phyloP scores from a whole-genome alignment of 306 rosid species.

The Lotus japonicus region DNA sequence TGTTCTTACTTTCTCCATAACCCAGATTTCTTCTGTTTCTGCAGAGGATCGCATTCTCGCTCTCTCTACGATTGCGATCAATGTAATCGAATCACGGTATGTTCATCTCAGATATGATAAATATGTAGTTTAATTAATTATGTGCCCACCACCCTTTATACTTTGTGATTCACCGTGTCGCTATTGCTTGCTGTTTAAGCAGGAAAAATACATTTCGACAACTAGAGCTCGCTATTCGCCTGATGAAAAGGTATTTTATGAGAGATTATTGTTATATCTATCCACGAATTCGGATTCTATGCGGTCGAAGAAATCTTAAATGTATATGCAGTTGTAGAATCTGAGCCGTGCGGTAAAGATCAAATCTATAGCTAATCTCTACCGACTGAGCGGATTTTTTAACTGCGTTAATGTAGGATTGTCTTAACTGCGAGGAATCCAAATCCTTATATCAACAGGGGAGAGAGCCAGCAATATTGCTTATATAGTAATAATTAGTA shows the following conservation, averaged over 20 bases:
- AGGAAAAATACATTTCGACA: slow-evolving; percentile 44
- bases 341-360: too few relatives aligned
- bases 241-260: slow-evolving; percentile 59
- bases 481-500: slow-evolving; percentile 23
- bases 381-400: too few relatives aligned
- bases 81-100: slow-evolving; percentile 44
- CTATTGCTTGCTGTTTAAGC: slow-evolving; percentile 24
- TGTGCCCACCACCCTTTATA: background rate
- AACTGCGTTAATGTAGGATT: too few relatives aligned
- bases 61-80: slow-evolving; percentile 40
- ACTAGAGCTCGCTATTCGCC: slow-evolving; percentile 32
- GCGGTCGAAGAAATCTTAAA: too few relatives aligned
- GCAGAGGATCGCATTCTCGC: slow-evolving; percentile 11
- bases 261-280: background rate
- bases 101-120: slow-evolving; percentile 6
- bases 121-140: background rate
- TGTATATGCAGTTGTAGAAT: too few relatives aligned
- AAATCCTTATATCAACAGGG: slow-evolving; percentile 15
- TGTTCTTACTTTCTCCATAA: background rate
- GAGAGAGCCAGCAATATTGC: slow-evolving; percentile 5
- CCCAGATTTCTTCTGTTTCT: background rate
- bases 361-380: too few relatives aligned
- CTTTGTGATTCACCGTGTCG: slow-evolving; percentile 11
- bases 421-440: too few relatives aligned
- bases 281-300: too few relatives aligned